Base-by-base conservation (phyloP, 2,329 filamentous ascomycete species). In the Talaromyces atroroseus region DNA sequence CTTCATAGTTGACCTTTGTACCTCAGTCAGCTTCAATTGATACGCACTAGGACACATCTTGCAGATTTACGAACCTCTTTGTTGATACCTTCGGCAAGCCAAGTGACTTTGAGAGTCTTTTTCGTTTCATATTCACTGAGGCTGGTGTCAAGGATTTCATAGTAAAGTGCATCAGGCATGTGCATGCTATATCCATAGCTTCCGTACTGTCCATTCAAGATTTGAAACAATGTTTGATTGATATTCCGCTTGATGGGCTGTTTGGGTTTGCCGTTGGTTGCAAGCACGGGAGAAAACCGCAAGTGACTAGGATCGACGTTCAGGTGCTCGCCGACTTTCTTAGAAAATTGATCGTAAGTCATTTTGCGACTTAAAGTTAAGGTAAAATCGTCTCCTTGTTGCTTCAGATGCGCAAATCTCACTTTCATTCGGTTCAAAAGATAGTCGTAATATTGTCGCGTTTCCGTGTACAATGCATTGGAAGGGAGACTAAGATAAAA, bases 91-190 rank as follows among this genome's bases (percentile, higher is more conserved):
- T 99, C 94, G 42, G 87, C 88, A 47, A 99, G 78, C 84, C 88
- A 92, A 1, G 80, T 89, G 49, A 99, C 76, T 71, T 89, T 92
- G 61, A 97, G 77, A 57, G 78, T 84, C 77, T 95, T 96, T 78
- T 95, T 94, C 56, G 89, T 94, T 68, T 99, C 94, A 45, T 95
- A 80, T 71, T 99, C 95, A 23, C 89, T 88, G 48, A 99, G 76
- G 65, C 90, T 96, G 78, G 96, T 95, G 61, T 99, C 94, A 42
- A 99, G 77, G 26, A 97, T 84, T 71, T 99, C 94, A 68, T 92
- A 99, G 71, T 87, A 97, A 52, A 99, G 78, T 0, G 87, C 84
- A 71, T 97, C 92, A 20, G 81, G 75, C 54, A 86, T 82, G 67
- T 91, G 88, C 56, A 76, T 71, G 59, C 82, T 82, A 63, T 85